Evolutionary conservation across 495 filamentous ascomycete genomes (phyloP).

Genomic region (Daldinia decipiens): DNA sequence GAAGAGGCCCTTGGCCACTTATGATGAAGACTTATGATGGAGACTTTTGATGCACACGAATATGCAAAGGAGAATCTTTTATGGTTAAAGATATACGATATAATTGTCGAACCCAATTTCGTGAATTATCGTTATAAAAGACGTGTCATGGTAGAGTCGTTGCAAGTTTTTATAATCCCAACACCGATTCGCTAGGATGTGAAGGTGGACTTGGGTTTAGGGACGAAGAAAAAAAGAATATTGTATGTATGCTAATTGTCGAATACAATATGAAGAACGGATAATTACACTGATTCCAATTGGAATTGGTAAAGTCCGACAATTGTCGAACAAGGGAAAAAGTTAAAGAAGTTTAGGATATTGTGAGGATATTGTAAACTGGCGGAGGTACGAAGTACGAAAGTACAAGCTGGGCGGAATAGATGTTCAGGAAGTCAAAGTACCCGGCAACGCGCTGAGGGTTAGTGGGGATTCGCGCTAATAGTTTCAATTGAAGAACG

Average conservation of each 20-base stretch:
- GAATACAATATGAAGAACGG: slow-evolving; percentile 1
- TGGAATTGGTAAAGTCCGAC: slow-evolving; percentile 2
- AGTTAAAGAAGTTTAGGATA: slow-evolving; percentile 14
- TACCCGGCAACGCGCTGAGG: slow-evolving; percentile 35
- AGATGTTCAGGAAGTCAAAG: slow-evolving; percentile 26
- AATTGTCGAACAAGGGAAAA: slow-evolving; percentile 17
- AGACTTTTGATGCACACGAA: slow-evolving; percentile 15
- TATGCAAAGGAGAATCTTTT: not conserved
- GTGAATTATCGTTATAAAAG: slow-evolving; percentile 13
- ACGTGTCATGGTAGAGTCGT: slow-evolving; percentile 28
- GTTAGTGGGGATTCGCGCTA: slow-evolving; percentile 38
- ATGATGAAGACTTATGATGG: not conserved
- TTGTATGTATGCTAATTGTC: not conserved
- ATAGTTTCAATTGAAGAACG: slow-evolving; percentile 18
- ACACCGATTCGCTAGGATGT: slow-evolving; percentile 2
- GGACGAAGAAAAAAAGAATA: not conserved
- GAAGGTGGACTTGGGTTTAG: not conserved
- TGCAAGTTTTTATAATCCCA: slow-evolving; percentile 25
- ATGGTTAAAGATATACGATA: not conserved
- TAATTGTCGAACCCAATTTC: not conserved
- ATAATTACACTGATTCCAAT: not conserved
- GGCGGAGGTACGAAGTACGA: slow-evolving; percentile 29
- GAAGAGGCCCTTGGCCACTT: slow-evolving; percentile 12
- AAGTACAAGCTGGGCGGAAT: slow-evolving; percentile 29
- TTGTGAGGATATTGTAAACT: slow-evolving; percentile 21